Evolutionary conservation across 2,329 filamentous ascomycete genomes (phyloP).

Genomic region (Gnomoniopsis smithogilvyi): DNA sequence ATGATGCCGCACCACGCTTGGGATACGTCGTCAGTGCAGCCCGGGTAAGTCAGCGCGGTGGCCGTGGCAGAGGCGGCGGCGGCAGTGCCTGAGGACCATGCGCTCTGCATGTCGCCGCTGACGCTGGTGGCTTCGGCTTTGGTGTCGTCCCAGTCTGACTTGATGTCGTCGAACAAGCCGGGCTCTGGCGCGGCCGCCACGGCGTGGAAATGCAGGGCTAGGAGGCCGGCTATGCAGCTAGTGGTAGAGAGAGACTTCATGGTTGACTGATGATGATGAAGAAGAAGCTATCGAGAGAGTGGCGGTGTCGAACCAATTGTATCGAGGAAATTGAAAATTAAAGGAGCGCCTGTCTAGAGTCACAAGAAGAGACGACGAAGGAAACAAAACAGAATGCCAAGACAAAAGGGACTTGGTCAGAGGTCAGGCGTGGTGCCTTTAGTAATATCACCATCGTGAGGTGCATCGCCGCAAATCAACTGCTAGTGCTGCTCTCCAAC

Average conservation of each 20-base stretch:
- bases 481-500: too few species aligned
- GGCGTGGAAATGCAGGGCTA: neutral
- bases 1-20: neutral
- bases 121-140: neutral
- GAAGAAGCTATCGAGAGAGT: neutral
- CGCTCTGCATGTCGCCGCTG: neutral
- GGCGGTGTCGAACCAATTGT: neutral
- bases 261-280: neutral
- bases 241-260: neutral
- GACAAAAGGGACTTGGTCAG: neutral
- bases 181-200: neutral
- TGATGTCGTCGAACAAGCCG: neutral
- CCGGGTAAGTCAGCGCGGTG: neutral
- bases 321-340: neutral
- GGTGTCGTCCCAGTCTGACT: neutral
- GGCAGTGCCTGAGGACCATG: neutral
- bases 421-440: neutral
- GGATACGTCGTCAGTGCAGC: neutral
- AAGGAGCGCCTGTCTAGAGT: neutral
- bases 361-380: neutral
- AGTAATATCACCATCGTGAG: neutral
- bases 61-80: neutral
- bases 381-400: neutral
- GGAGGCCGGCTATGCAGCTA: neutral
- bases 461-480: too few species aligned